Percentiles rank a stretch among this genome's conserved stretches.
Evolutionary conservation across 2,329 filamentous ascomycete species (phyloP).

Genomic region (Aspergillus phoenicis): DNA sequence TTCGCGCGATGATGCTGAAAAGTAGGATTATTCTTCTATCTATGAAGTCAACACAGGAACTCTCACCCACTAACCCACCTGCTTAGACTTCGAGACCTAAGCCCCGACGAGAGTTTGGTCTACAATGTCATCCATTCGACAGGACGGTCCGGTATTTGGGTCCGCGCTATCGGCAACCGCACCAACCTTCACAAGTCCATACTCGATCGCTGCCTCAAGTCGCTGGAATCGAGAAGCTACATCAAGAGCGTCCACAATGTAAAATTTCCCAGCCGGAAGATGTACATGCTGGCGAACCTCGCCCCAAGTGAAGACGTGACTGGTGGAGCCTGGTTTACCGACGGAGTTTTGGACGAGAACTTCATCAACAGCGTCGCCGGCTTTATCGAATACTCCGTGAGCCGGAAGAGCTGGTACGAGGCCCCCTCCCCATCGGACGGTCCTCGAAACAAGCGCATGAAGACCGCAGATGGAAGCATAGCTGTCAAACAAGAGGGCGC

Average conservation of each 20-base stretch:
- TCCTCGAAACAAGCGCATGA: slow-evolving; percentile 47
- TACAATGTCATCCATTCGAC: slow-evolving; percentile 88
- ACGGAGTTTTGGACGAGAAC: slow-evolving; percentile 83
- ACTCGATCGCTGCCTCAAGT: slow-evolving; percentile 79
- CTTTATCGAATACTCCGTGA: slow-evolving; percentile 73
- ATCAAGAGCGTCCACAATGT: slow-evolving; percentile 91
- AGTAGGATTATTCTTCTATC: slow-evolving; percentile 35
- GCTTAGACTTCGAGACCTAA: slow-evolving; percentile 49
- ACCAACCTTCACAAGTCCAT: slow-evolving; percentile 83
- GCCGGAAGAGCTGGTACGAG: slow-evolving; percentile 70
- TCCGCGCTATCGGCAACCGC: slow-evolving; percentile 76
- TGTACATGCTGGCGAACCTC: slow-evolving; percentile 89
- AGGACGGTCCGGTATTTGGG: slow-evolving; percentile 86
- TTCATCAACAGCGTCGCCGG: slow-evolving; percentile 78
- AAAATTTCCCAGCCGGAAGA: slow-evolving; percentile 87
- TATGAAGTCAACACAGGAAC: background rate
- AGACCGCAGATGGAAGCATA: slow-evolving; percentile 37
- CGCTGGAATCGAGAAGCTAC: slow-evolving; percentile 76
- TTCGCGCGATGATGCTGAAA: slow-evolving; percentile 51
- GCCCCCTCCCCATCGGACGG: slow-evolving; percentile 39
- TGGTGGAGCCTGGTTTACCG: slow-evolving; percentile 92
- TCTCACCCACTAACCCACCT: slow-evolving; percentile 15
- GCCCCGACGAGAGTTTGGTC: slow-evolving; percentile 75
- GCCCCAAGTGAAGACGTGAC: slow-evolving; percentile 86
- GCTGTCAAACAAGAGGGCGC: slow-evolving; percentile 33